phyloP scores from a whole-genome alignment of 1,284 basidiomycete species.

The Omphalotus olearius region DNA sequence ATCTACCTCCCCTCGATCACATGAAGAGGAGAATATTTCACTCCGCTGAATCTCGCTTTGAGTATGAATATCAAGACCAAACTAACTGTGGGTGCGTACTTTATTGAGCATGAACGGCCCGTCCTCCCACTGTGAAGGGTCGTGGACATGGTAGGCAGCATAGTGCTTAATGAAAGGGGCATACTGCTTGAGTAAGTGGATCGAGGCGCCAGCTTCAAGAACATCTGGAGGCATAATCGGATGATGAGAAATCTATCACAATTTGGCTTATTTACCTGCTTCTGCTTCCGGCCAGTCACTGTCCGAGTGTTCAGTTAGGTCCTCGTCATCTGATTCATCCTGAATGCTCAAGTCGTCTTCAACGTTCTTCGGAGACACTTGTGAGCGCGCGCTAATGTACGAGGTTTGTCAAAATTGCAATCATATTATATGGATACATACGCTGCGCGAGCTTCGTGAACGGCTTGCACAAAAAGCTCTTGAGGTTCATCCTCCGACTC shows the following conservation, averaged over 20 bases:
- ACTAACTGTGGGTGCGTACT: slow-evolving; percentile 18
- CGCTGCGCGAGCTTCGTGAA: slow-evolving; percentile 66
- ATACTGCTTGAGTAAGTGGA: slow-evolving; percentile 35
- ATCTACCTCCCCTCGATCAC: no score
- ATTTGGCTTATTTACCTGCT: slow-evolving; percentile 18
- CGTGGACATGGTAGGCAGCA: slow-evolving; percentile 22
- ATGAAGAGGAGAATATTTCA: no score
- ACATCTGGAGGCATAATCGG: background rate
- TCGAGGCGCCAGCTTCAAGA: slow-evolving; percentile 1
- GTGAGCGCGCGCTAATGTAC: background rate
- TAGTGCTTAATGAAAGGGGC: slow-evolving; percentile 35
- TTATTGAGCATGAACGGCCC: slow-evolving; percentile 29
- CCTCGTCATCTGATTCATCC: slow-evolving; percentile 76
- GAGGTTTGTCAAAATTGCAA: background rate
- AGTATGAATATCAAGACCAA: no score
- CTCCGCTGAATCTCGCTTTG: no score
- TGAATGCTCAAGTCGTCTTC: slow-evolving; percentile 56
- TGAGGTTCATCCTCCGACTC: slow-evolving; percentile 64
- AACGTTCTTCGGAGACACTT: slow-evolving; percentile 26
- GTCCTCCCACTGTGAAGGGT: slow-evolving; percentile 29
- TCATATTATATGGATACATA: slow-evolving; percentile 27
- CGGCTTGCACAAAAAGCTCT: slow-evolving; percentile 52
- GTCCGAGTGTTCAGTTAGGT: slow-evolving; percentile 53
- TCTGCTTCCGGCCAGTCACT: slow-evolving; percentile 52
- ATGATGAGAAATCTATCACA: background rate